These are phyloP conservation scores for Myrmaecium sp. DNA, from an alignment of 2,329 filamentous ascomycete species.

Conservation along the genomic window DNA sequence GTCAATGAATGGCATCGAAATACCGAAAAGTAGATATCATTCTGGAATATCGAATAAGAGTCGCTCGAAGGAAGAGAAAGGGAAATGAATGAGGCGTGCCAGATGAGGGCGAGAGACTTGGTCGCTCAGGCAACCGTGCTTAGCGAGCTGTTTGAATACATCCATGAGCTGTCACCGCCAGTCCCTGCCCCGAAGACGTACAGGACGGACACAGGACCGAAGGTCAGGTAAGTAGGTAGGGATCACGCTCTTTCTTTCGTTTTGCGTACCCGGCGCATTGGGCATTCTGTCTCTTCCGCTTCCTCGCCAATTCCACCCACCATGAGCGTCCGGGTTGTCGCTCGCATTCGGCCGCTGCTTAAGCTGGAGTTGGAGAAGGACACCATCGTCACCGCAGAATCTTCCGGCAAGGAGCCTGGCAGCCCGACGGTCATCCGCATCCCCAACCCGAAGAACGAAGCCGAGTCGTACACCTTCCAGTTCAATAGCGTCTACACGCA, in stretches of 20 bases:
- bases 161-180: conserved; percentile 8
- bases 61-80: too few species aligned
- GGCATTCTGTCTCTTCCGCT: conserved; percentile 4
- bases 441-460: conserved; percentile 82
- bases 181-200: conserved; percentile 9
- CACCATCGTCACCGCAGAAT: conserved; percentile 54
- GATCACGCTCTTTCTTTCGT: conserved; percentile 8
- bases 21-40: too few species aligned
- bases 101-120: too few species aligned
- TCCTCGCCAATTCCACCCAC: conserved; percentile 5
- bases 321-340: conserved; percentile 66
- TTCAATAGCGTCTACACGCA: conserved; percentile 89
- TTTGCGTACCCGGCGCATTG: conserved; percentile 1
- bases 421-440: conserved; percentile 61
- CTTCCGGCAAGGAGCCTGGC: conserved; percentile 16
- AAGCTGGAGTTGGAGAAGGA: conserved; percentile 76
- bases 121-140: conserved; percentile 1
- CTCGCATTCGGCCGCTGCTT: conserved; percentile 75
- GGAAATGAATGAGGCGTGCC: too few species aligned
- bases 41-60: too few species aligned
- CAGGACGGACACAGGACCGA: conserved; percentile 15
- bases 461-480: conserved; percentile 81
- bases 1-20: too few species aligned
- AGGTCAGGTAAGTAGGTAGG: conserved; percentile 13
- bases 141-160: conserved; percentile 9